These are phyloP conservation scores for Solanum sparsipilum DNA, from an alignment of 257 asterid species.

Conservation along the genomic window DNA sequence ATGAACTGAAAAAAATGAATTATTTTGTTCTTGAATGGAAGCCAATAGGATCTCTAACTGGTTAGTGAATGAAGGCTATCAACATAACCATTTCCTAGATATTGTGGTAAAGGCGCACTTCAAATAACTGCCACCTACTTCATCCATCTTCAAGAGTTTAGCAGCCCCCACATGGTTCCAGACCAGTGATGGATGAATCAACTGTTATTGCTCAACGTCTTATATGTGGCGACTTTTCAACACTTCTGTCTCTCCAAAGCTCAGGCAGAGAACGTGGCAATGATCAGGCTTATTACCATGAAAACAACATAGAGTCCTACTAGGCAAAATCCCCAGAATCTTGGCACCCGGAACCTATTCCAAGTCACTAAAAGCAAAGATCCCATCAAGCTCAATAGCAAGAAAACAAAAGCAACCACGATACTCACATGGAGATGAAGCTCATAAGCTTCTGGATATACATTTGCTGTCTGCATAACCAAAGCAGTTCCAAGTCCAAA, in stretches of 20 bases:
- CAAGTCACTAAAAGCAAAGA: slow-evolving; percentile 83
- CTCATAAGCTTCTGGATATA: slow-evolving; percentile 69
- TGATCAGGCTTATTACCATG: slow-evolving; percentile 51
- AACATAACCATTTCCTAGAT: background rate
- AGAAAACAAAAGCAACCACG: slow-evolving; percentile 82
- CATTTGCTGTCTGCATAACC: slow-evolving; percentile 62
- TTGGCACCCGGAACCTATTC: slow-evolving; percentile 82
- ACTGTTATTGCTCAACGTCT: background rate
- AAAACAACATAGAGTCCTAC: slow-evolving; percentile 68
- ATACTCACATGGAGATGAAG: slow-evolving; percentile 83
- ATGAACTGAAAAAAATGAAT: background rate
- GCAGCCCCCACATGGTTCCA: background rate
- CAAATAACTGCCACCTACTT: background rate
- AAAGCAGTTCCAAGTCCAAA: slow-evolving; percentile 89
- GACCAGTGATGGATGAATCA: background rate
- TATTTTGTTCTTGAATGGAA: background rate
- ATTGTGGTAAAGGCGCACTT: background rate
- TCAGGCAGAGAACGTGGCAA: slow-evolving; percentile 52
- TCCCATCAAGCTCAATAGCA: slow-evolving; percentile 90
- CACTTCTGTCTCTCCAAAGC: background rate
- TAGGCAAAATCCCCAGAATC: slow-evolving; percentile 97
- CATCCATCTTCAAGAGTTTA: background rate
- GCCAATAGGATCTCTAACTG: background rate
- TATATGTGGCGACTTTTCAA: background rate
- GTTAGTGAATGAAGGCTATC: background rate